phyloP scores from a whole-genome alignment of 2,329 filamentous ascomycete genomes.

The Dothiorella sarmentorum region DNA sequence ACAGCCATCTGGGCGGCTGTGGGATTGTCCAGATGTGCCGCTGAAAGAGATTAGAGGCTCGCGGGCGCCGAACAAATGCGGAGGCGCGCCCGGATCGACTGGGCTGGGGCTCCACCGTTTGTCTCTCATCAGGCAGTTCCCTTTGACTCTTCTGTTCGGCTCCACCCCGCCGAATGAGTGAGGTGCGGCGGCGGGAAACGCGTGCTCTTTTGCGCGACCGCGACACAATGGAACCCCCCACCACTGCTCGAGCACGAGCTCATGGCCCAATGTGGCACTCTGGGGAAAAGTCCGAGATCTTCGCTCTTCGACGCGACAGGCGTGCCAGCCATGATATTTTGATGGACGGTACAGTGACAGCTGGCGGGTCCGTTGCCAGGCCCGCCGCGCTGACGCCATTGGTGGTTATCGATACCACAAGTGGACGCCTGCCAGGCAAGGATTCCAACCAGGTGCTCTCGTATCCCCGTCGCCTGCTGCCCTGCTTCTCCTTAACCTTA shows the following conservation, averaged over 20 bases:
- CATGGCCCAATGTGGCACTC: too few species aligned
- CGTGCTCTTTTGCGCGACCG: too few species aligned
- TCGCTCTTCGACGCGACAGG: too few species aligned
- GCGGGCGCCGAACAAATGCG: conserved; percentile 5
- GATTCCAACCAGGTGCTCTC: neutral
- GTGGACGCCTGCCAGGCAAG: neutral
- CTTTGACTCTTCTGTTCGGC: too few species aligned
- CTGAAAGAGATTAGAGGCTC: neutral
- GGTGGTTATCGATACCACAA: conserved; percentile 11
- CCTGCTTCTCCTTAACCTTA: conserved; percentile 6
- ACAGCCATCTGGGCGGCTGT: conserved; percentile 1
- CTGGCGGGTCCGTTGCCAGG: too few species aligned
- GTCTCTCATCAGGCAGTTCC: too few species aligned
- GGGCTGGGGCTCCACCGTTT: neutral
- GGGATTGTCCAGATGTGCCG: neutral
- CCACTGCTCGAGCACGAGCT: too few species aligned
- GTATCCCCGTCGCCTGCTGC: neutral
- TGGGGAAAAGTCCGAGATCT: too few species aligned
- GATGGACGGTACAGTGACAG: too few species aligned
- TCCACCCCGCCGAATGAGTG: neutral
- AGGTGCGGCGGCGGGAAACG: too few species aligned
- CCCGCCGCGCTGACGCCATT: conserved; percentile 6
- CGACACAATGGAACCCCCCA: too few species aligned
- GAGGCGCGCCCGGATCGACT: conserved; percentile 5
- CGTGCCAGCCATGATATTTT: neutral